Evolutionary conservation across 768 basidiomycete species (phyloP).

Genomic region (Boletus rubropictus): DNA sequence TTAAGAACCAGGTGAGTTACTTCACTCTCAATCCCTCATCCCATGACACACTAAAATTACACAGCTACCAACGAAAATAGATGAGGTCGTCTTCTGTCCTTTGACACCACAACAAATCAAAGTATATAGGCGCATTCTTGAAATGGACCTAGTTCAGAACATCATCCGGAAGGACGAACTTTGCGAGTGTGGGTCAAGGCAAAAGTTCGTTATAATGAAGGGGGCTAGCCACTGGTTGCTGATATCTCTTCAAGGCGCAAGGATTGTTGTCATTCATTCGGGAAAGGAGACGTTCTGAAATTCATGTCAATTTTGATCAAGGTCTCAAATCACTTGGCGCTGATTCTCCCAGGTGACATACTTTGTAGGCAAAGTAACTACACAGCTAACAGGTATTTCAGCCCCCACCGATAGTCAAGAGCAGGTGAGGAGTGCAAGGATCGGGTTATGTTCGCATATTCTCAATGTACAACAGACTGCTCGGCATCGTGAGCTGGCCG

Average conservation of each 20-base stretch:
- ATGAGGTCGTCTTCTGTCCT: conserved; percentile 92
- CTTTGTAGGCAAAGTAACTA: background rate
- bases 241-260: conserved; percentile 42
- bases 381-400: conserved; percentile 25
- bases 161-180: conserved; percentile 64
- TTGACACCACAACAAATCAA: conserved; percentile 62
- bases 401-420: conserved; percentile 64
- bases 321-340: conserved; percentile 79
- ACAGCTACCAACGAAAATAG: conserved; percentile 82
- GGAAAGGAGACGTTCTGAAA: conserved; percentile 55
- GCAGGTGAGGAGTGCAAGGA: conserved; percentile 41
- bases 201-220: conserved; percentile 39
- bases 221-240: background rate
- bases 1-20: conserved; percentile 53
- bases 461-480: conserved; percentile 28
- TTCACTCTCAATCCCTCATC: background rate
- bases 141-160: conserved; percentile 61
- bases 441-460: background rate
- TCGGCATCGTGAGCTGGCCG: conserved; percentile 57
- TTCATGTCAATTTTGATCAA: conserved; percentile 81
- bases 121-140: conserved; percentile 69
- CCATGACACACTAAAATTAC: background rate
- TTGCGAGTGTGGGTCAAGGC: conserved; percentile 64
- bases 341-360: conserved; percentile 73
- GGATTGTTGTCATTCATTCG: conserved; percentile 48